Evolutionary conservation across 257 asterid genomes (phyloP).

Genomic region (Solanum chilense): DNA sequence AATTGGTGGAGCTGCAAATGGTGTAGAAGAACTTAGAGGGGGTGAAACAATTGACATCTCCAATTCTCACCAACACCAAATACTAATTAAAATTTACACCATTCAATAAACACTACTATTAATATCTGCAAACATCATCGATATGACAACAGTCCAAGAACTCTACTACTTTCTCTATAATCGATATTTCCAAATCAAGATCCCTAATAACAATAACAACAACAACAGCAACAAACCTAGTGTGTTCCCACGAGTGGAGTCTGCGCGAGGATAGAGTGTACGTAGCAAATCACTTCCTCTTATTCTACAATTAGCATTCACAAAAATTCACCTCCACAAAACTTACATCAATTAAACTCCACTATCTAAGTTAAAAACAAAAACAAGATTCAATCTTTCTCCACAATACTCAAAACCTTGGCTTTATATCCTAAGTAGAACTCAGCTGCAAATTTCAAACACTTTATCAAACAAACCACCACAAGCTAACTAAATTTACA

Average conservation of each 20-base stretch:
- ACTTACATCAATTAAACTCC: too few relatives aligned
- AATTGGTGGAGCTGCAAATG: constrained; percentile 9
- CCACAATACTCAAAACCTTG: neutral
- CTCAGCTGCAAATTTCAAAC: neutral
- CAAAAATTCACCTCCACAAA: too few relatives aligned
- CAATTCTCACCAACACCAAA: constrained; percentile 15
- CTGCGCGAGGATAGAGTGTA: too few relatives aligned
- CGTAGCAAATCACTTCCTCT: too few relatives aligned
- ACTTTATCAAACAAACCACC: neutral
- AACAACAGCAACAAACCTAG: too few relatives aligned
- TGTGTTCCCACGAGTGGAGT: too few relatives aligned
- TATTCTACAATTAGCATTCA: too few relatives aligned
- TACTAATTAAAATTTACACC: neutral
- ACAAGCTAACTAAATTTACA: neutral
- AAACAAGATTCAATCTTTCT: neutral
- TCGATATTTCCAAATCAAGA: neutral
- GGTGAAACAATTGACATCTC: constrained; percentile 3
- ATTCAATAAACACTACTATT: neutral
- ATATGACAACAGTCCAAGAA: neutral
- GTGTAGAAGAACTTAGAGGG: constrained; percentile 16
- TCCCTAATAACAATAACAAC: neutral
- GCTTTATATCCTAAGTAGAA: neutral
- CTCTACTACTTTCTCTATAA: neutral
- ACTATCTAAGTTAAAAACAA: too few relatives aligned
- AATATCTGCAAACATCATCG: neutral